Percentiles rank a stretch among this genome's conserved stretches.
These are phyloP conservation scores for Polytrichum commune DNA, from an alignment of 225 moss, liverwort and hornwort species.

Conservation along the genomic window DNA sequence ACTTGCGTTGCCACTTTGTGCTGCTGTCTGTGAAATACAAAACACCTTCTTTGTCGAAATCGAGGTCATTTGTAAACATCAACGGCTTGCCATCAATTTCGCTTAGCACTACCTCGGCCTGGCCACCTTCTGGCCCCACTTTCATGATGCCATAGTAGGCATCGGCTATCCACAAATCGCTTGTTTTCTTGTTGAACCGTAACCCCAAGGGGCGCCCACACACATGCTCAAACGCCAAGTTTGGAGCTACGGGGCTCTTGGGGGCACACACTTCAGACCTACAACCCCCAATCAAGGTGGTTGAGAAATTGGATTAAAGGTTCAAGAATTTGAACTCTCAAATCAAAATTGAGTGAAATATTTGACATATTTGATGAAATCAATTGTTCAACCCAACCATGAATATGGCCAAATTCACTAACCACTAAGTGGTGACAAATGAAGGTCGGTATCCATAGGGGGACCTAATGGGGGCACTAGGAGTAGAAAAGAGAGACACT, in stretches of 20 bases:
- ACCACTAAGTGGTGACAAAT: background rate
- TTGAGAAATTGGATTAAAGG: too few relatives aligned
- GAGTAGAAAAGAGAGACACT: too few relatives aligned
- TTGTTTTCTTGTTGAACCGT: constrained; percentile 66
- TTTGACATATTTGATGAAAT: too few relatives aligned
- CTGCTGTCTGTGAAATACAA: constrained; percentile 95
- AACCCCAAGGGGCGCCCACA: constrained; percentile 86
- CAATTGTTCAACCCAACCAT: too few relatives aligned
- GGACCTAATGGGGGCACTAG: too few relatives aligned
- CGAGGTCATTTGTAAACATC: constrained; percentile 72
- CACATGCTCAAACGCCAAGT: constrained; percentile 53
- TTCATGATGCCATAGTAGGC: constrained; percentile 78
- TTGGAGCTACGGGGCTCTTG: constrained; percentile 39
- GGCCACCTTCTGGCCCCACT: constrained; percentile 81
- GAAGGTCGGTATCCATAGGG: too few relatives aligned
- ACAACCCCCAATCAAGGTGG: too few relatives aligned
- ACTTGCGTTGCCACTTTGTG: constrained; percentile 60
- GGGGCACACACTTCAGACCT: constrained; percentile 17
- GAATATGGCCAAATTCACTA: too few relatives aligned
- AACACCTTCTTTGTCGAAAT: constrained; percentile 78
- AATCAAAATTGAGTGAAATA: too few relatives aligned
- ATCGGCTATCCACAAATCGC: constrained; percentile 78
- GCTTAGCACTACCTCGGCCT: constrained; percentile 58
- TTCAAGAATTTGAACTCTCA: too few relatives aligned
- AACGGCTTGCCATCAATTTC: constrained; percentile 61